phyloP scores from a whole-genome alignment of 208 protist species.

The Zelonia costaricensis region DNA sequence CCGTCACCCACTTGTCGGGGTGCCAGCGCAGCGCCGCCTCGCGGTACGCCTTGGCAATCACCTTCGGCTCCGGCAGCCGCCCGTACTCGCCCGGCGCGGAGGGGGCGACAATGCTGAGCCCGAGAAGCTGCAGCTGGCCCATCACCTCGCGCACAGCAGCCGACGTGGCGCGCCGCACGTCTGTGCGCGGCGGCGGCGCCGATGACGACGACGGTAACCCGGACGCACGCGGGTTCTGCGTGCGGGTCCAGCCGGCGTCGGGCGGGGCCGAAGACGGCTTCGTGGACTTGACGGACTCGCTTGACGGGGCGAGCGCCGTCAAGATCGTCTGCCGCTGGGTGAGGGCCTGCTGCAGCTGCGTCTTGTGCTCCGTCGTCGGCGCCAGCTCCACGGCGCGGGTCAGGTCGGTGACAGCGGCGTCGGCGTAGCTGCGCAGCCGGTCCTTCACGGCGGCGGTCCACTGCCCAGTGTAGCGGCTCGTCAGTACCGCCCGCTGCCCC shows the following conservation, averaged over 20 bases:
- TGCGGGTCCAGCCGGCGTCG: neutral
- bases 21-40: slow-evolving; percentile 84
- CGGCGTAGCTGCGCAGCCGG: slow-evolving; percentile 36
- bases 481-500: slow-evolving; percentile 14
- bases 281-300: neutral
- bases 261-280: neutral
- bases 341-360: slow-evolving; percentile 26
- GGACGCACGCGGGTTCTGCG: neutral
- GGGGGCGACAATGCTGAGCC: slow-evolving; percentile 9
- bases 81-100: neutral
- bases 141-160: neutral
- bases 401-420: slow-evolving; percentile 63
- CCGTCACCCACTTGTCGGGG: slow-evolving; percentile 84
- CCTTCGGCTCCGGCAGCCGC: slow-evolving; percentile 35
- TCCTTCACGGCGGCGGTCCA: slow-evolving; percentile 25
- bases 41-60: slow-evolving; percentile 85
- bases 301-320: neutral
- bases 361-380: slow-evolving; percentile 37
- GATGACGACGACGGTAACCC: no score
- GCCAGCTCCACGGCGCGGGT: slow-evolving; percentile 37
- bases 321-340: slow-evolving; percentile 25
- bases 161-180: neutral
- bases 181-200: slow-evolving; percentile 1
- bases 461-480: slow-evolving; percentile 14
- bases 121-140: slow-evolving; percentile 35